Evolutionary conservation across 2,329 filamentous ascomycete species (phyloP).

Genomic region (Aspergillus sp.): DNA sequence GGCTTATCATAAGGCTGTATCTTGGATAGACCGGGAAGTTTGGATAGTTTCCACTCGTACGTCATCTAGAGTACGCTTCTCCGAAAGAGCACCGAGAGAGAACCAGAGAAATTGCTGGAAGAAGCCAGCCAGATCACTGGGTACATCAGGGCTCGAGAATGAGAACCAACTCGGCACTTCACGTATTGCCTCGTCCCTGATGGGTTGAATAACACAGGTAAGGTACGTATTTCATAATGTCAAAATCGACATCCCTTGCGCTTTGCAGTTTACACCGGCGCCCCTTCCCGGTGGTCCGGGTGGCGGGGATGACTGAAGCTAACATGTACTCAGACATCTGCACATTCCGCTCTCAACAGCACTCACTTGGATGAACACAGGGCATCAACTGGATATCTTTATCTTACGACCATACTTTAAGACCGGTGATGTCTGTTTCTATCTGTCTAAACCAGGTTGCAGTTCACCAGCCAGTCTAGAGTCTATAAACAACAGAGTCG

Average conservation of each 20-base stretch:
- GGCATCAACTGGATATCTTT: background rate
- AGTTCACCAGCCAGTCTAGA: background rate
- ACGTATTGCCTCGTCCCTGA: background rate
- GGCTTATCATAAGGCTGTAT: background rate
- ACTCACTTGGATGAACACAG: background rate
- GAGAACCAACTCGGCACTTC: background rate
- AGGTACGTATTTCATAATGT: slow-evolving; percentile 1
- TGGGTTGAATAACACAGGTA: background rate
- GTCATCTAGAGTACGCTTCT: background rate
- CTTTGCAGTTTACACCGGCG: background rate
- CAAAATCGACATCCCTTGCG: slow-evolving; percentile 7
- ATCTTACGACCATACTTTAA: background rate
- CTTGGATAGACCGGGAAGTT: background rate
- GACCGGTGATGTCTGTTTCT: background rate
- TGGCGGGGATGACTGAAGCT: background rate
- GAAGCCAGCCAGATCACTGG: background rate
- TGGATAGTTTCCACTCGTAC: background rate
- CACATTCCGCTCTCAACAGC: background rate
- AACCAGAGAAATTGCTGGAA: background rate
- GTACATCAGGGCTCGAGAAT: background rate
- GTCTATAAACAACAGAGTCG: background rate
- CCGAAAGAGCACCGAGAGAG: background rate
- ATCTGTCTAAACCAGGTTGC: background rate
- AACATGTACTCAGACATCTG: background rate
- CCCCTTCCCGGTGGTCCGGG: background rate